phyloP scores from a whole-genome alignment of 2,329 filamentous ascomycete species.

The Botrytis pseudocinerea region DNA sequence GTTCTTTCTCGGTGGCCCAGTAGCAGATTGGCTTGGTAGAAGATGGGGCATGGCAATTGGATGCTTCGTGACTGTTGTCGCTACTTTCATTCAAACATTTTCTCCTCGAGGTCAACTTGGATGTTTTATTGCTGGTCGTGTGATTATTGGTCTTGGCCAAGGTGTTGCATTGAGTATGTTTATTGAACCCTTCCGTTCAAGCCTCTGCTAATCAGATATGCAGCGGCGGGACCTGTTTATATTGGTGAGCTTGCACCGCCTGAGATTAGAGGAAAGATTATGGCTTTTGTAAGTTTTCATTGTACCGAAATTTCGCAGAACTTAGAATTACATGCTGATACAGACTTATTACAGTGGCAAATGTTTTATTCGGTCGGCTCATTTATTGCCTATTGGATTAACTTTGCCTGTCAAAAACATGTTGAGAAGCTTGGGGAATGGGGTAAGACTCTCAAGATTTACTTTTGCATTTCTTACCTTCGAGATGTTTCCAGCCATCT shows the following conservation, averaged over 20 bases:
- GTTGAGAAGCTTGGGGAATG: slow-evolving; percentile 54
- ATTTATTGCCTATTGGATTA: slow-evolving; percentile 37
- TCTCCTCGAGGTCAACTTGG: slow-evolving; percentile 60
- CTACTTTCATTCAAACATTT: slow-evolving; percentile 69
- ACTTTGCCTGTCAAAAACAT: slow-evolving; percentile 33
- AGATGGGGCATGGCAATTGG: slow-evolving; percentile 65
- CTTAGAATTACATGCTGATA: not conserved
- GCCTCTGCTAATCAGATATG: not conserved
- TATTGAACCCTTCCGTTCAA: not conserved
- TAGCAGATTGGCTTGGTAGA: slow-evolving; percentile 60
- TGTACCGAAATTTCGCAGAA: not conserved
- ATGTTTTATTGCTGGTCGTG: slow-evolving; percentile 67
- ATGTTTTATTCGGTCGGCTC: slow-evolving; percentile 62
- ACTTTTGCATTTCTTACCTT: not conserved
- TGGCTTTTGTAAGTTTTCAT: slow-evolving; percentile 52
- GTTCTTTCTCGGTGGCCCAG: slow-evolving; percentile 67
- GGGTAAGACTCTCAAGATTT: slow-evolving; percentile 42
- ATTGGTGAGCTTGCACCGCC: slow-evolving; percentile 67
- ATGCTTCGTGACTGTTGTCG: slow-evolving; percentile 63
- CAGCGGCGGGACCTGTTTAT: slow-evolving; percentile 67
- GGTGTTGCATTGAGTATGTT: slow-evolving; percentile 59
- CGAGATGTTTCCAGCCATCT: not conserved
- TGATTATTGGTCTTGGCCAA: slow-evolving; percentile 69
- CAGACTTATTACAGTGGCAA: slow-evolving; percentile 50
- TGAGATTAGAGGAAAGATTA: slow-evolving; percentile 65